Conservation (phyloP, 2,329 filamentous ascomycete species). For the Huntiella moniliformis region DNA sequence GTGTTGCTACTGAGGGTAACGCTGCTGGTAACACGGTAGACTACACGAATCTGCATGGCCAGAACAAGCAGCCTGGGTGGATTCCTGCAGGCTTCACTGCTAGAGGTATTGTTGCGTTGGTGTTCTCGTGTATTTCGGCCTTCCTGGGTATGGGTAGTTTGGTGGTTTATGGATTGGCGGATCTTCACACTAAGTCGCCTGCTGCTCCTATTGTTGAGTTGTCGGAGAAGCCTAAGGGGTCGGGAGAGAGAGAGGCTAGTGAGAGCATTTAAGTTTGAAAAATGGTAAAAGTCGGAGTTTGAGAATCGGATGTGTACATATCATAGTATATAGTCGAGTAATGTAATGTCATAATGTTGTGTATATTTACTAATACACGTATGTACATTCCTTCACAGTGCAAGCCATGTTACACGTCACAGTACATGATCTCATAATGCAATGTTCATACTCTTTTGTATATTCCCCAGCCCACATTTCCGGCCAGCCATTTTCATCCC, state of each 20-base stretch:
- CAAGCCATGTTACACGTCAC: too few relatives aligned
- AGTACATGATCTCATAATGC: too few relatives aligned
- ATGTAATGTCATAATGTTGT: too few relatives aligned
- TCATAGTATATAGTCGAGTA: too few relatives aligned
- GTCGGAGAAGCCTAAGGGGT: background rate
- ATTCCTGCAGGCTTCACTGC: slow-evolving; percentile 55
- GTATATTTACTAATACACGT: too few relatives aligned
- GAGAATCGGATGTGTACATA: too few relatives aligned
- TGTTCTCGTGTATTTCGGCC: slow-evolving; percentile 51
- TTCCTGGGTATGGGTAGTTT: slow-evolving; percentile 39
- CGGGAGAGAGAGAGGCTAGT: background rate
- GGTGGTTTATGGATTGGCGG: slow-evolving; percentile 9
- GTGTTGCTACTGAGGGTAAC: slow-evolving; percentile 32
- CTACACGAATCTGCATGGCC: slow-evolving; percentile 27
- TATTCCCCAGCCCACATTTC: too few relatives aligned
- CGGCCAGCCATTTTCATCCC: background rate
- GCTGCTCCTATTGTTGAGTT: background rate
- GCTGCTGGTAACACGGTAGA: slow-evolving; percentile 39
- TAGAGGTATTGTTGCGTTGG: slow-evolving; percentile 53
- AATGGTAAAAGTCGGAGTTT: too few relatives aligned
- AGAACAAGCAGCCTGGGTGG: slow-evolving; percentile 30
- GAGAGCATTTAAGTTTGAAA: background rate
- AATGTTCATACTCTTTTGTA: too few relatives aligned
- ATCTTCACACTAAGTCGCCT: slow-evolving; percentile 1
- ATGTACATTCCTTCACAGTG: too few relatives aligned